Conservation (phyloP, 176 grass and related monocot species). For the Bonia amplexicaulis region DNA sequence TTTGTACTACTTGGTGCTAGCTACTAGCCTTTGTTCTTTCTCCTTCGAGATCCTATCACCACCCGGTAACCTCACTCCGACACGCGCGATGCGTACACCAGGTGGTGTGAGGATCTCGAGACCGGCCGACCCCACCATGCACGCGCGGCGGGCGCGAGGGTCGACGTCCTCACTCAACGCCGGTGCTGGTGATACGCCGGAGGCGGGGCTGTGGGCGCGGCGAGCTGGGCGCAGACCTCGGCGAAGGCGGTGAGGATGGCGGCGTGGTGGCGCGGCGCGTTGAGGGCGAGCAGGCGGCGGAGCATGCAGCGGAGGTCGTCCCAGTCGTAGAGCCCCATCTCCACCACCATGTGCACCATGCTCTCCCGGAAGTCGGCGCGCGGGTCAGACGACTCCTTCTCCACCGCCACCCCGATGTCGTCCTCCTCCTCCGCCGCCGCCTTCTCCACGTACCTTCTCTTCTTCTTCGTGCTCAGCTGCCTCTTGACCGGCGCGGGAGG, state of each 20-base stretch:
- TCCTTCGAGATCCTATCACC: constrained; percentile 50
- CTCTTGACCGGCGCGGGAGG: neutral
- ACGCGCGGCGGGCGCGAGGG: neutral
- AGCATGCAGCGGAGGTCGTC: constrained; percentile 81
- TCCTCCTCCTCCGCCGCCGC: neutral
- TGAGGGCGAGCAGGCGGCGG: constrained; percentile 79
- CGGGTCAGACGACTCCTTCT: constrained; percentile 92
- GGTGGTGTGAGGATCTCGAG: constrained; percentile 58
- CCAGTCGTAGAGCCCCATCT: constrained; percentile 88
- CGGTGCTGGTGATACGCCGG: neutral
- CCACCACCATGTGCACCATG: constrained; percentile 91
- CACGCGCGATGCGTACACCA: neutral
- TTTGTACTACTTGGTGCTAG: neutral
- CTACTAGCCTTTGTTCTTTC: neutral
- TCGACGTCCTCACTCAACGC: neutral
- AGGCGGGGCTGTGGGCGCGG: constrained; percentile 3
- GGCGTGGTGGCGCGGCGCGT: constrained; percentile 83
- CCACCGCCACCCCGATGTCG: constrained; percentile 73
- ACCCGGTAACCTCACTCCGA: constrained; percentile 20
- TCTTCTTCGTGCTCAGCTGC: neutral
- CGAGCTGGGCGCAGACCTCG: constrained; percentile 70
- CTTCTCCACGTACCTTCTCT: neutral
- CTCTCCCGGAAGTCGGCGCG: constrained; percentile 80
- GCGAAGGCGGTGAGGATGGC: constrained; percentile 92
- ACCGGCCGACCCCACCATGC: neutral